These are phyloP conservation scores for Hyphopichia wangnamkhiaoensis DNA, from an alignment of 1,139 yeast species.

Conservation along the genomic window DNA sequence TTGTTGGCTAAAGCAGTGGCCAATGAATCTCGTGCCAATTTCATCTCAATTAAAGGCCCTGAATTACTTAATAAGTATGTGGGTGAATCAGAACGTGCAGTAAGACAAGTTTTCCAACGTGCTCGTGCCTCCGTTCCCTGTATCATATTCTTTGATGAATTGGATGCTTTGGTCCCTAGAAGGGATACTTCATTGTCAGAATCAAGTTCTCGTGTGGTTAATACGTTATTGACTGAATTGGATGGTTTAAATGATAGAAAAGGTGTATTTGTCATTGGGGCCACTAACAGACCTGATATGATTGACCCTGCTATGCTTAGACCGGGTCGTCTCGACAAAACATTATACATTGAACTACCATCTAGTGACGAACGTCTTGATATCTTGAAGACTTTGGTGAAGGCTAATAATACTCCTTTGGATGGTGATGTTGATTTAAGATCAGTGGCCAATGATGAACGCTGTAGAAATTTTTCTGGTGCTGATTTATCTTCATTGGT, in stretches of 20 bases:
- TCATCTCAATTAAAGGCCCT: conserved; percentile 94
- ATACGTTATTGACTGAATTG: conserved; percentile 87
- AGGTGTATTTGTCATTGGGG: conserved; percentile 94
- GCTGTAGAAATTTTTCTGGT: conserved; percentile 90
- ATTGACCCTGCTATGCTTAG: conserved; percentile 97
- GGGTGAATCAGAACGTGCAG: conserved; percentile 95
- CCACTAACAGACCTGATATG: conserved; percentile 97
- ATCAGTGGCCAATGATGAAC: conserved; percentile 66
- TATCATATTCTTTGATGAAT: conserved; percentile 91
- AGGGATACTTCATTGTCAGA: conserved; percentile 88
- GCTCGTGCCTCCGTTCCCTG: conserved; percentile 96
- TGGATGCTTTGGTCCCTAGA: conserved; percentile 94
- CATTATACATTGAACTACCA: conserved; percentile 88
- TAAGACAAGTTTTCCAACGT: conserved; percentile 89
- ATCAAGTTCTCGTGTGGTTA: conserved; percentile 91
- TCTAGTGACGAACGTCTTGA: conserved; percentile 74
- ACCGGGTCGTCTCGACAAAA: conserved; percentile 95
- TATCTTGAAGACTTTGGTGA: conserved; percentile 74
- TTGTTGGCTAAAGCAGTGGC: conserved; percentile 96
- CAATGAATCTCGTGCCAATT: conserved; percentile 92
- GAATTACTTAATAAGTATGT: conserved; percentile 92
- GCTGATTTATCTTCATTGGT: conserved; percentile 93
- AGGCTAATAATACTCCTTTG: conserved; percentile 74
- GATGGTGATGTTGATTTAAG: conserved; percentile 60
- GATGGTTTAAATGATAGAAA: conserved; percentile 93